Evolutionary conservation across 306 rosid species (phyloP).

Genomic region (Cucumis cinereus): DNA sequence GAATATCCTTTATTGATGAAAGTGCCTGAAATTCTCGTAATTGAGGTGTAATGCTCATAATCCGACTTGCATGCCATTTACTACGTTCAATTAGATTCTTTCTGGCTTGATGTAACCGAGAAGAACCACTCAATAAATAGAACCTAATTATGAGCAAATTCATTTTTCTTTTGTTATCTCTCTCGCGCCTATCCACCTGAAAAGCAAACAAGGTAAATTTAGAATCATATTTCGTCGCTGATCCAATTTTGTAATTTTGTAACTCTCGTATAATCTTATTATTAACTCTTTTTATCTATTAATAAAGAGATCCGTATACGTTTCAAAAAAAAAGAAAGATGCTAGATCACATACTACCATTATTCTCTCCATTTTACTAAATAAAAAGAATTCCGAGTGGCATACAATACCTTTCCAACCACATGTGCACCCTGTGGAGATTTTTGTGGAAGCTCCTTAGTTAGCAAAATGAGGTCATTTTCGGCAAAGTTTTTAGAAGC

Average conservation of each 20-base stretch:
- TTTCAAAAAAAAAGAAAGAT: too few relatives aligned
- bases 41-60: conserved; percentile 87
- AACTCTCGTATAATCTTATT: too few relatives aligned
- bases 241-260: too few relatives aligned
- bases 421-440: conserved; percentile 69
- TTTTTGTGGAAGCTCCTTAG: conserved; percentile 72
- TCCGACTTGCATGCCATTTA: conserved; percentile 83
- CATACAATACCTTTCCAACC: conserved; percentile 73
- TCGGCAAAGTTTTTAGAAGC: conserved; percentile 60
- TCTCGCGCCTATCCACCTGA: conserved; percentile 97
- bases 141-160: conserved; percentile 59
- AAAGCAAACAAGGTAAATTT: conserved; percentile 21
- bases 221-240: too few relatives aligned
- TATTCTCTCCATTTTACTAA: background rate
- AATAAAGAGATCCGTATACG: too few relatives aligned
- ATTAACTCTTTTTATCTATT: too few relatives aligned
- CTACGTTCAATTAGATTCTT: conserved; percentile 79
- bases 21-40: conserved; percentile 92
- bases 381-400: background rate
- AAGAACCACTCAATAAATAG: conserved; percentile 71
- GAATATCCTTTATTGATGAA: conserved; percentile 68
- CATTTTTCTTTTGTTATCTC: conserved; percentile 57
- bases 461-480: conserved; percentile 75
- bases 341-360: background rate
- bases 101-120: conserved; percentile 80